A percentile compares a stretch with the other conserved stretches of the same genome.
Conservation (phyloP, 257 asterid genomes). For the Paulownia fortunei region DNA sequence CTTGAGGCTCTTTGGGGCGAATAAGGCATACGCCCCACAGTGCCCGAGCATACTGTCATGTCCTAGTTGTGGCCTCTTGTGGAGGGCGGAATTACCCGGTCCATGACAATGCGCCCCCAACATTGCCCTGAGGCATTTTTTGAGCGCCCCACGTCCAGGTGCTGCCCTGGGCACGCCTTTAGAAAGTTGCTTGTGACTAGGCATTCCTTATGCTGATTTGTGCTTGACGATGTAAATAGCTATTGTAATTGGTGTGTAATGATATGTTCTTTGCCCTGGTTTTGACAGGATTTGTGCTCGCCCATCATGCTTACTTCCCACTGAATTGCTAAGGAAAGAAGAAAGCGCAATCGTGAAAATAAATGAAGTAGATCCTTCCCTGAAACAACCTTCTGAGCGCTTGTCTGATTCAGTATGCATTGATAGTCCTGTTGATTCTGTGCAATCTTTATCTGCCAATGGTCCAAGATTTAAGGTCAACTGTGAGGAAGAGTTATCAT, state of each 20-base stretch:
- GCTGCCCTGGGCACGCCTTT: neutral
- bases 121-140: neutral
- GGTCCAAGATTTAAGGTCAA: slow-evolving; percentile 28
- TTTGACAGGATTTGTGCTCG: slow-evolving; percentile 66
- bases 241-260: slow-evolving; percentile 1
- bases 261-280: slow-evolving; percentile 1
- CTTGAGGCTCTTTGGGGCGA: no score
- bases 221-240: neutral
- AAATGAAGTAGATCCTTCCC: slow-evolving; percentile 43
- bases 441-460: slow-evolving; percentile 36
- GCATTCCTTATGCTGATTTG: neutral
- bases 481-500: slow-evolving; percentile 37
- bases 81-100: no score
- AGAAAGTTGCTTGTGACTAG: neutral
- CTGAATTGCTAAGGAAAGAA: slow-evolving; percentile 49
- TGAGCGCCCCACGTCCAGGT: neutral
- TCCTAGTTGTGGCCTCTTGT: no score
- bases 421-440: slow-evolving; percentile 41
- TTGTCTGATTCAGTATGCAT: slow-evolving; percentile 34
- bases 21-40: neutral
- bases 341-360: slow-evolving; percentile 37
- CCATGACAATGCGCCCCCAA: no score
- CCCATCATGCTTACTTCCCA: slow-evolving; percentile 65
- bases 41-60: neutral
- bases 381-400: slow-evolving; percentile 41